Percentiles rank a stretch among this genome's conserved stretches.
phyloP scores from a whole-genome alignment of 179 eudicot species.

The Silene vulgaris region DNA sequence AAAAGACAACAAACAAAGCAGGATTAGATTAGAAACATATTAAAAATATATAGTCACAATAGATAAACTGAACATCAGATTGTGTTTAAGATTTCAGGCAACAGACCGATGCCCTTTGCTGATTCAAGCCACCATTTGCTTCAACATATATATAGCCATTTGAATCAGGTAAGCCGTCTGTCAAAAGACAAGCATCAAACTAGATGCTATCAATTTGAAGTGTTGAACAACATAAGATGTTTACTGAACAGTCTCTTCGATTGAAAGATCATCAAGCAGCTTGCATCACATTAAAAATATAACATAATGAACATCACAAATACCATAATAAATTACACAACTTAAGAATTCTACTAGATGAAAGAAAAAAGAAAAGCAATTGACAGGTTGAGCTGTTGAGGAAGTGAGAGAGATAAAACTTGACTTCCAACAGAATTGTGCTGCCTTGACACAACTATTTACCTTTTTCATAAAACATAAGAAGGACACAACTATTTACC shows the following conservation, averaged over 20 bases:
- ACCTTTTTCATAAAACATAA: too few species aligned
- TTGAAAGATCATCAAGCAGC: not conserved
- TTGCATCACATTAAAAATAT: not conserved
- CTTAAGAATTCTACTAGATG: not conserved
- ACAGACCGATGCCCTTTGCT: conserved; percentile 90
- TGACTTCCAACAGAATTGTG: not conserved
- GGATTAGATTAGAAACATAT: conserved; percentile 12
- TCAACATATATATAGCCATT: conserved; percentile 86
- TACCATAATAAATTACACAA: not conserved
- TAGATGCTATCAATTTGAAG: conserved; percentile 12
- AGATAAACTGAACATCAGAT: conserved; percentile 12
- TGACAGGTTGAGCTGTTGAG: not conserved
- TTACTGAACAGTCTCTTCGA: conserved; percentile 11
- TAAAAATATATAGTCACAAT: not conserved
- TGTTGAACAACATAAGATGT: not conserved
- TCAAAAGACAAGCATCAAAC: conserved; percentile 12
- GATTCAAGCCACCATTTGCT: conserved; percentile 99
- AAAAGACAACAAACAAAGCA: conserved; percentile 17
- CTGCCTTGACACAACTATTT: not conserved
- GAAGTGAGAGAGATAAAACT: not conserved
- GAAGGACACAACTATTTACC: not conserved
- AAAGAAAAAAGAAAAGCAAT: not conserved
- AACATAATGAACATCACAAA: not conserved
- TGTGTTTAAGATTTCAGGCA: conserved; percentile 8
- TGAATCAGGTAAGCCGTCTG: conserved; percentile 67